Conservation (phyloP, 176 grass and related monocot genomes). For the Panicum miliaceum region DNA sequence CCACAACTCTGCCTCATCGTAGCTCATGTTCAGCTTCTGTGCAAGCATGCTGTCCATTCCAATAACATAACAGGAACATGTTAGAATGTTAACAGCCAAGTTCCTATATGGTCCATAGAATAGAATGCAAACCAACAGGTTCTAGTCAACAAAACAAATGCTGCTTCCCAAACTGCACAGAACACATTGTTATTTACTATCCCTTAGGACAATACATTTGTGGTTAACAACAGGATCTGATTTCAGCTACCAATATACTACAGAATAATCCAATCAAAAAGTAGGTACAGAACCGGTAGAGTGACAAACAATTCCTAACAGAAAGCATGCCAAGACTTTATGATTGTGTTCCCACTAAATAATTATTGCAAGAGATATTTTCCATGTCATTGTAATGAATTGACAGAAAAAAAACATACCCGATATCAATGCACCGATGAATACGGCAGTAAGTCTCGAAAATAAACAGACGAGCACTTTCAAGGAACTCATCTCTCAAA, state of each 20-base stretch:
- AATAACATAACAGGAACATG: slow-evolving; percentile 3
- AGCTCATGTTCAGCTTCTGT: slow-evolving; percentile 86
- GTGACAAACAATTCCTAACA: not conserved
- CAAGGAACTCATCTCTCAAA: slow-evolving; percentile 91
- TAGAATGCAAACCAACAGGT: not conserved
- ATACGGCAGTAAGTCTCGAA: slow-evolving; percentile 95
- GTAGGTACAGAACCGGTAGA: not conserved
- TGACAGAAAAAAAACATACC: slow-evolving; percentile 43
- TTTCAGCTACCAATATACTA: not conserved
- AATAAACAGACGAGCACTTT: slow-evolving; percentile 88
- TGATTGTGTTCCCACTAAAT: not conserved
- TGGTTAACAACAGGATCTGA: not conserved
- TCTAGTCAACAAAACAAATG: slow-evolving; percentile 1
- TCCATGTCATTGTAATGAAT: not conserved
- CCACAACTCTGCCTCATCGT: slow-evolving; percentile 77
- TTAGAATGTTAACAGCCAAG: not conserved
- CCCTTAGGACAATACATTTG: not conserved
- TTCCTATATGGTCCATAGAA: not conserved
- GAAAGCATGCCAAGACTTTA: not conserved
- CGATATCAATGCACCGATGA: slow-evolving; percentile 83
- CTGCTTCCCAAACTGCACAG: not conserved
- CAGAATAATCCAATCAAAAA: not conserved
- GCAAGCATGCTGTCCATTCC: slow-evolving; percentile 69
- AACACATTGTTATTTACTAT: not conserved
- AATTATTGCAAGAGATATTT: not conserved